Evolutionary conservation across 129 eudicot genomes (phyloP).

Genomic region (Helianthus tuberosus): DNA sequence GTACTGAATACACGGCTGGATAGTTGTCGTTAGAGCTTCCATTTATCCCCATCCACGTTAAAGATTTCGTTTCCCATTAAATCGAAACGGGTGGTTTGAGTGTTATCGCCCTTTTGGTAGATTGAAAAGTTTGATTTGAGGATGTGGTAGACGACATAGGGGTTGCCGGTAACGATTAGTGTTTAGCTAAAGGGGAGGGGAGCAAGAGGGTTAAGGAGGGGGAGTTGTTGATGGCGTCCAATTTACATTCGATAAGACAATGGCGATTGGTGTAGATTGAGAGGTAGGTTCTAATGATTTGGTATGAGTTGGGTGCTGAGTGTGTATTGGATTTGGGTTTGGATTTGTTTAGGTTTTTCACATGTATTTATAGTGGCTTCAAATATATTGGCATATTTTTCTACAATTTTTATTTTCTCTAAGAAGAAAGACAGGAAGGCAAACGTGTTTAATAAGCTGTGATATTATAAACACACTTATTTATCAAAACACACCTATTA

Average conservation of each 20-base stretch:
- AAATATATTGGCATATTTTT: not conserved
- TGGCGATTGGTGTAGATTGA: slow-evolving; percentile 36
- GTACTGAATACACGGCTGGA: slow-evolving; percentile 75
- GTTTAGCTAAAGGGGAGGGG: slow-evolving; percentile 44
- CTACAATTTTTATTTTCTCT: too few species aligned
- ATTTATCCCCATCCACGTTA: slow-evolving; percentile 43
- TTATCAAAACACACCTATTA: too few species aligned
- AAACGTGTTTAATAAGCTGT: too few species aligned
- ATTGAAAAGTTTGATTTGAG: slow-evolving; percentile 46
- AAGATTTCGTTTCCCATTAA: slow-evolving; percentile 73
- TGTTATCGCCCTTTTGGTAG: slow-evolving; percentile 45
- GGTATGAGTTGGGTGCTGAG: slow-evolving; percentile 42
- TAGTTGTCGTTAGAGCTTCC: slow-evolving; percentile 37
- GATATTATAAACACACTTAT: too few species aligned
- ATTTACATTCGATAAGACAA: slow-evolving; percentile 41
- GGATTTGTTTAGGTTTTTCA: not conserved
- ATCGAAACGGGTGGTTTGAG: slow-evolving; percentile 32
- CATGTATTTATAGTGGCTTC: not conserved
- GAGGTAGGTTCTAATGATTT: slow-evolving; percentile 47
- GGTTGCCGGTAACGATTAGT: slow-evolving; percentile 58
- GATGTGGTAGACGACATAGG: slow-evolving; percentile 54
- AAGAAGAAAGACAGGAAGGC: too few species aligned
- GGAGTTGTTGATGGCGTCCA: slow-evolving; percentile 34
- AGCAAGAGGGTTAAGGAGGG: slow-evolving; percentile 44
- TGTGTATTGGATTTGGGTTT: not conserved